A percentile compares a stretch with the other conserved stretches of the same genome.
Evolutionary conservation across 2,329 filamentous ascomycete genomes (phyloP).

Genomic region (Tolypocladium cylindrosporum): DNA sequence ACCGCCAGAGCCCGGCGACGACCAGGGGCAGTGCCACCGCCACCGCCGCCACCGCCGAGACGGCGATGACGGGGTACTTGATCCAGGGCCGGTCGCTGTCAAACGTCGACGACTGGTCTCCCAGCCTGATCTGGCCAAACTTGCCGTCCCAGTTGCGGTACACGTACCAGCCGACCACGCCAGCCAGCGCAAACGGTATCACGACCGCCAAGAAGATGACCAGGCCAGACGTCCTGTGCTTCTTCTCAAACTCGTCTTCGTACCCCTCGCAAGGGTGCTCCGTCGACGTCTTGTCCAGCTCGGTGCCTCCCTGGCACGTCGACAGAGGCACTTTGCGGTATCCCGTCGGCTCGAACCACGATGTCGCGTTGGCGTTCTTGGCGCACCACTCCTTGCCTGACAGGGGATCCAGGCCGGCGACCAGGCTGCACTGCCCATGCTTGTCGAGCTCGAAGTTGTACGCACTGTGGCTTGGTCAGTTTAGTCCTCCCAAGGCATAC

Average conservation of each 20-base stretch:
- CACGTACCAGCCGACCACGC: conserved; percentile 70
- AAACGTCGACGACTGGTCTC: conserved; percentile 50
- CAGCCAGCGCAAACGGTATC: conserved; percentile 63
- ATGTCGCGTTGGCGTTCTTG: conserved; percentile 55
- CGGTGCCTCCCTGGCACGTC: conserved; percentile 68
- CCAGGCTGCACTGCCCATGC: conserved; percentile 68
- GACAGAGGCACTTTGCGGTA: conserved; percentile 86
- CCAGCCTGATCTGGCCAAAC: conserved; percentile 85
- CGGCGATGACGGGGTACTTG: conserved; percentile 67
- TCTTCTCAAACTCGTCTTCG: conserved; percentile 68
- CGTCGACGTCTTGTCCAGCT: conserved; percentile 57
- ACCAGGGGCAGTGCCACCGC: conserved; percentile 60
- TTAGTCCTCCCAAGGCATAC: neutral
- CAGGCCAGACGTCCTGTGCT: conserved; percentile 59
- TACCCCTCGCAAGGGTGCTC: conserved; percentile 60
- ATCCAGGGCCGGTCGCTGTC: conserved; percentile 69
- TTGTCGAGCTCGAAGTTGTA: conserved; percentile 82
- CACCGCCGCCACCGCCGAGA: conserved; percentile 55
- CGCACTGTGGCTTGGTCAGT: conserved; percentile 44
- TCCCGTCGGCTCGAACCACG: conserved; percentile 78
- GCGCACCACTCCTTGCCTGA: conserved; percentile 40
- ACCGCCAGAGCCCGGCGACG: conserved; percentile 62
- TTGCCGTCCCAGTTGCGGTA: conserved; percentile 80
- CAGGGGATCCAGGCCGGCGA: conserved; percentile 58
- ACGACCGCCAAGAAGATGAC: conserved; percentile 80